These are phyloP conservation scores for Pseudonitzschia multiseries DNA, from an alignment of 108 stramenopile genomes.

Conservation along the genomic window DNA sequence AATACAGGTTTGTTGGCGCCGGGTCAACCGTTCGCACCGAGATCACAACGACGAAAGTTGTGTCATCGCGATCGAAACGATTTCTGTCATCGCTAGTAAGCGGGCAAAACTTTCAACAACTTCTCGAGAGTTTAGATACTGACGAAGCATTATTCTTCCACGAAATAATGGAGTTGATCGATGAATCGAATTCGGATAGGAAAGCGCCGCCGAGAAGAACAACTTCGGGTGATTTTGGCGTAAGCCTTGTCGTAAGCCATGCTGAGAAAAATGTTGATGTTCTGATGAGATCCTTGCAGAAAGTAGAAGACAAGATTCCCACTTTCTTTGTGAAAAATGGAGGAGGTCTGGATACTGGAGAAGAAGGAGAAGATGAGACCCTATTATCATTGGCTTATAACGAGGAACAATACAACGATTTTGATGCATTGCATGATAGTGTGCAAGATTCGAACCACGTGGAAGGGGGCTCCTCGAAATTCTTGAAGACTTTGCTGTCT, in stretches of 20 bases:
- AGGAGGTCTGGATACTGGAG: slow-evolving; percentile 20
- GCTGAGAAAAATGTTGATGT: slow-evolving; percentile 46
- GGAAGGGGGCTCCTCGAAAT: slow-evolving; percentile 41
- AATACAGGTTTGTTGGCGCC: slow-evolving; percentile 28
- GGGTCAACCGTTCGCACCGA: slow-evolving; percentile 21
- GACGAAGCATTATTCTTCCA: slow-evolving; percentile 72
- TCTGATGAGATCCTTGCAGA: slow-evolving; percentile 59
- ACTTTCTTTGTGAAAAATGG: slow-evolving; percentile 62
- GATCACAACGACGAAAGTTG: slow-evolving; percentile 27
- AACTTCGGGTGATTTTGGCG: slow-evolving; percentile 10
- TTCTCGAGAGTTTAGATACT: slow-evolving; percentile 63
- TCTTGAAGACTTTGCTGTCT: slow-evolving; percentile 45
- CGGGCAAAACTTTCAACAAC: slow-evolving; percentile 82
- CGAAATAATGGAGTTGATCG: slow-evolving; percentile 70
- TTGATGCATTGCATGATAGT: slow-evolving; percentile 13
- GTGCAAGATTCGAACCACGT: slow-evolving; percentile 31
- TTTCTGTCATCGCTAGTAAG: slow-evolving; percentile 81
- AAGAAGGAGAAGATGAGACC: slow-evolving; percentile 41
- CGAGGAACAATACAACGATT: slow-evolving; percentile 30
- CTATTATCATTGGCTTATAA: slow-evolving; percentile 12
- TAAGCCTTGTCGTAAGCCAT: too few species aligned
- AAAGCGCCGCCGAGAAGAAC: slow-evolving; percentile 9
- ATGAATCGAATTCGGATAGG: slow-evolving; percentile 17
- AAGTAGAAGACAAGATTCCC: slow-evolving; percentile 77
- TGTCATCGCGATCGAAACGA: slow-evolving; percentile 75